Conservation (phyloP, 2,329 filamentous ascomycete species). For the Ceratocystis colombiana region DNA sequence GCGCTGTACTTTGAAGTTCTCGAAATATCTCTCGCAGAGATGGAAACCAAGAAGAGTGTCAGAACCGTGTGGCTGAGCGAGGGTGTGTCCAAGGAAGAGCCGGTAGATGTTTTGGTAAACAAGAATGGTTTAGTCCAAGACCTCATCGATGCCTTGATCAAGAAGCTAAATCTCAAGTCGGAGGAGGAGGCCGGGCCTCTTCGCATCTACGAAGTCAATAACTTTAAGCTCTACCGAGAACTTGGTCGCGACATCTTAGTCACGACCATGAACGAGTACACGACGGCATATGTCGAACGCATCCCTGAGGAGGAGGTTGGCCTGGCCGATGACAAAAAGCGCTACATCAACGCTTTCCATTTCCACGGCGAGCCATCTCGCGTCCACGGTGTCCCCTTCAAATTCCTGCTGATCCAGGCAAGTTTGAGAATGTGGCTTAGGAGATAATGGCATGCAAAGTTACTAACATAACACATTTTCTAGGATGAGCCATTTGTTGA, state of each 20-base stretch:
- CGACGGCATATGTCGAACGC: slow-evolving; percentile 68
- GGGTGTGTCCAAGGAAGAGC: slow-evolving; percentile 84
- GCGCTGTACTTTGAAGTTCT: slow-evolving; percentile 84
- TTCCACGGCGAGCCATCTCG: slow-evolving; percentile 84
- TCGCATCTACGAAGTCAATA: slow-evolving; percentile 72
- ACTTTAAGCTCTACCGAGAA: slow-evolving; percentile 73
- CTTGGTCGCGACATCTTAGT: slow-evolving; percentile 61
- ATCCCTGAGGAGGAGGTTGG: slow-evolving; percentile 64
- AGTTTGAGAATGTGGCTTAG: slow-evolving; percentile 29
- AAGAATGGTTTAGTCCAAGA: slow-evolving; percentile 77
- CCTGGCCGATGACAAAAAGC: slow-evolving; percentile 37
- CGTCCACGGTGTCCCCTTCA: slow-evolving; percentile 81
- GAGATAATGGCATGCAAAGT: background rate
- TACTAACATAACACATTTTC: slow-evolving; percentile 21
- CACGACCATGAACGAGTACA: slow-evolving; percentile 76
- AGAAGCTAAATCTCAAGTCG: slow-evolving; percentile 68
- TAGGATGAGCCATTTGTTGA: slow-evolving; percentile 79
- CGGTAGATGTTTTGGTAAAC: slow-evolving; percentile 71
- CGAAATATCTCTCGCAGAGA: slow-evolving; percentile 85
- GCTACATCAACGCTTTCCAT: slow-evolving; percentile 73
- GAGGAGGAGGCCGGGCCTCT: slow-evolving; percentile 60
- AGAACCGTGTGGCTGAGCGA: slow-evolving; percentile 80
- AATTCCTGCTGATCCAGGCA: slow-evolving; percentile 74
- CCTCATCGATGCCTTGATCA: slow-evolving; percentile 62
- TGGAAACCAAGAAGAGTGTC: slow-evolving; percentile 83